Conservation (phyloP, 1,284 basidiomycete species). For the Afroboletus lepidellus region DNA sequence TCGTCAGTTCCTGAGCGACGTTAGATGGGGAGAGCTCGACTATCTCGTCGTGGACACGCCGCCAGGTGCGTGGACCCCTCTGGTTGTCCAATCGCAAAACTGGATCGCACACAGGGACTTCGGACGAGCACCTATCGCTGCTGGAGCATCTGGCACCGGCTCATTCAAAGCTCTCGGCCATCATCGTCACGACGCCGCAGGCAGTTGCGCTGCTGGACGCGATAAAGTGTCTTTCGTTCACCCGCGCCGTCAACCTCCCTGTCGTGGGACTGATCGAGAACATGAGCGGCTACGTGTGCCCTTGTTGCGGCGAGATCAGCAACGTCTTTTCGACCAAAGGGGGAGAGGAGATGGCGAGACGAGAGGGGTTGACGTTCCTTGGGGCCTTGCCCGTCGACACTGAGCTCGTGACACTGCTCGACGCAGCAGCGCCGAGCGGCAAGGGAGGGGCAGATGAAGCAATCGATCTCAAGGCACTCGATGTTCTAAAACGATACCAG, state of each 20-base stretch:
- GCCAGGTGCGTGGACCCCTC: slow-evolving; percentile 63
- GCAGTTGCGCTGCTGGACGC: slow-evolving; percentile 95
- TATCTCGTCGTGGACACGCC: slow-evolving; percentile 98
- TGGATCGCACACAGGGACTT: slow-evolving; percentile 68
- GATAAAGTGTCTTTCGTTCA: slow-evolving; percentile 95
- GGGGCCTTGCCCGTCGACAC: slow-evolving; percentile 94
- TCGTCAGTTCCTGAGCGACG: slow-evolving; percentile 93
- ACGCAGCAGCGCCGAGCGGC: slow-evolving; percentile 53
- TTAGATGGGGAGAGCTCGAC: slow-evolving; percentile 95
- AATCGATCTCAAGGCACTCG: slow-evolving; percentile 37
- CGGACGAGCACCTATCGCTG: slow-evolving; percentile 96
- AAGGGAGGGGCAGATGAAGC: slow-evolving; percentile 12
- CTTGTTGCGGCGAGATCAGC: slow-evolving; percentile 90
- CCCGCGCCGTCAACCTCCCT: slow-evolving; percentile 80
- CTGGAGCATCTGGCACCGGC: slow-evolving; percentile 91
- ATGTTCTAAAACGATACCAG: slow-evolving; percentile 54
- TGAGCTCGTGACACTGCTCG: slow-evolving; percentile 84
- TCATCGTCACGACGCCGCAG: slow-evolving; percentile 97
- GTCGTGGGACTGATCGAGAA: slow-evolving; percentile 97
- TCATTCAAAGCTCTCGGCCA: slow-evolving; percentile 74
- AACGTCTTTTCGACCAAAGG: slow-evolving; percentile 96
- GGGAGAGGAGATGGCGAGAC: slow-evolving; percentile 81
- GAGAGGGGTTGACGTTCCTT: slow-evolving; percentile 76
- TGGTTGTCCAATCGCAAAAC: not conserved
- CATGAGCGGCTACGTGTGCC: slow-evolving; percentile 98